phyloP scores from a whole-genome alignment of 805 yeast species.

The Pichia deserticola region DNA sequence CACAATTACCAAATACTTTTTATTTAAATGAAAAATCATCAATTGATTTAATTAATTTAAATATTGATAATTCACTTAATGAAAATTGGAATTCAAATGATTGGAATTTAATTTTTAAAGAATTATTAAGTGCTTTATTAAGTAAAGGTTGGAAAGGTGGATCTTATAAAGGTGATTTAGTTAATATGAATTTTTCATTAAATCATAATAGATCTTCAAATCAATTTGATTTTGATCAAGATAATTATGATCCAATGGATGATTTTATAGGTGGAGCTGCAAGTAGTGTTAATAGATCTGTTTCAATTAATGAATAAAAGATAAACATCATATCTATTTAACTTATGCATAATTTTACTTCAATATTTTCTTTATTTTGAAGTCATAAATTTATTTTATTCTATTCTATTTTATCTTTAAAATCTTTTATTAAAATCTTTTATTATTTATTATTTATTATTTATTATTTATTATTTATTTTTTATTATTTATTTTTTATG shows the following conservation, averaged over 20 bases:
- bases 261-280: slow-evolving; percentile 20
- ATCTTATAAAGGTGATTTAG: slow-evolving; percentile 26
- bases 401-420: no score
- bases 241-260: slow-evolving; percentile 26
- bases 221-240: slow-evolving; percentile 14
- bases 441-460: no score
- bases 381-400: no score
- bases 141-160: slow-evolving; percentile 31
- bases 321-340: not conserved
- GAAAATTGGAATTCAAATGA: slow-evolving; percentile 28
- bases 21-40: slow-evolving; percentile 36
- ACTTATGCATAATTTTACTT: not conserved
- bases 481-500: no score
- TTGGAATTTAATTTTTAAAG: slow-evolving; percentile 32
- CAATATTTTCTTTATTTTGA: no score
- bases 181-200: slow-evolving; percentile 26
- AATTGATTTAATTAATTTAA: slow-evolving; percentile 25
- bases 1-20: slow-evolving; percentile 62
- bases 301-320: not conserved
- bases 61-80: slow-evolving; percentile 25
- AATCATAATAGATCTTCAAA: slow-evolving; percentile 16
- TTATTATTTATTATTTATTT: no score
- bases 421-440: no score
- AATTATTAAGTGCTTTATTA: slow-evolving; percentile 27
- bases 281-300: slow-evolving; percentile 1